phyloP scores from a whole-genome alignment of 371 early-diverging fungal species.

The Syncephalastrum monosporum region DNA sequence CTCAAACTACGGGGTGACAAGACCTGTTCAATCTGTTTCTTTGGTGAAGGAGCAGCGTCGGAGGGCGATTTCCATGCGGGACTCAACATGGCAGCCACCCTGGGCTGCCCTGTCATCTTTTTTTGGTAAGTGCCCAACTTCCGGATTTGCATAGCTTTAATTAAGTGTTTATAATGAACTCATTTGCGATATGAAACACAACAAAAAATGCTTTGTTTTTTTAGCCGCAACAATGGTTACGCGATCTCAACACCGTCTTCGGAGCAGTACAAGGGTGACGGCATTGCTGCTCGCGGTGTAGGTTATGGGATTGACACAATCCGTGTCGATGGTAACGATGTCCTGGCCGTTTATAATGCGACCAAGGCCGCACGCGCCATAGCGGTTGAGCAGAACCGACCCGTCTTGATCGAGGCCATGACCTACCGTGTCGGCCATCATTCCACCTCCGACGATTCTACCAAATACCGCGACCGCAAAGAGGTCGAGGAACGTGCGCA shows the following conservation, averaged over 20 bases:
- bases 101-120: slow-evolving; percentile 89
- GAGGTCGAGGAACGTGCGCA: slow-evolving; percentile 85
- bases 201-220: slow-evolving; percentile 1
- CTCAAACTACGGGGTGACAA: slow-evolving; percentile 78
- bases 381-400: slow-evolving; percentile 78
- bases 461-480: slow-evolving; percentile 78
- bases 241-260: slow-evolving; percentile 95
- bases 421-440: slow-evolving; percentile 97
- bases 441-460: slow-evolving; percentile 96
- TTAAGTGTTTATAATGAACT: no score
- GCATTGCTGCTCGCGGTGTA: slow-evolving; percentile 89
- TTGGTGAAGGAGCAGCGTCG: slow-evolving; percentile 97
- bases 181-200: no score
- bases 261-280: slow-evolving; percentile 98
- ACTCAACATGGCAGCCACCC: slow-evolving; percentile 94
- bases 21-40: slow-evolving; percentile 88
- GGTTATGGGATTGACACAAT: slow-evolving; percentile 97
- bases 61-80: slow-evolving; percentile 99
- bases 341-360: slow-evolving; percentile 94
- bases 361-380: slow-evolving; percentile 82
- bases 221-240: slow-evolving; percentile 95
- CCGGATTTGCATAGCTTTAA: no score
- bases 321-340: slow-evolving; percentile 97
- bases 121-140: slow-evolving; percentile 68
- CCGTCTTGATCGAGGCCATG: slow-evolving; percentile 96